These are phyloP conservation scores for Penicillium sp. DNA, from an alignment of 2,329 filamentous ascomycete genomes.

Conservation along the genomic window DNA sequence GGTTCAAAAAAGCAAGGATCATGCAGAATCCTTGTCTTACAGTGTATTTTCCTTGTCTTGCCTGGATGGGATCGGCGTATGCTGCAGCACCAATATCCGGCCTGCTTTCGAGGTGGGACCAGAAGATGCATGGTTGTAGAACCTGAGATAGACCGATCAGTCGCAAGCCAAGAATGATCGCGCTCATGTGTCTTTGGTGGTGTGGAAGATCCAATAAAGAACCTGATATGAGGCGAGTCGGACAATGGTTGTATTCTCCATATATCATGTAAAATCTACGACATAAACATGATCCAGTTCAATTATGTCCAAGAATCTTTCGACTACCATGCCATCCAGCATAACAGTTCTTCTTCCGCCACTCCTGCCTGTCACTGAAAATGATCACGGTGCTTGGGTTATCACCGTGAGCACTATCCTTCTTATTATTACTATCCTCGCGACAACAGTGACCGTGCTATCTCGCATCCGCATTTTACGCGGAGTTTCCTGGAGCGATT, in stretches of 20 bases:
- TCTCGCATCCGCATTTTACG: slow-evolving; percentile 6
- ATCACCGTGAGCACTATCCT: slow-evolving; percentile 11
- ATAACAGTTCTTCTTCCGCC: not conserved
- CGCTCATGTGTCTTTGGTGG: not conserved
- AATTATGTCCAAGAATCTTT: not conserved
- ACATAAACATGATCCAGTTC: not conserved
- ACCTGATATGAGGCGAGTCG: not conserved
- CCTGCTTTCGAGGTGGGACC: not conserved
- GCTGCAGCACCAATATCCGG: not conserved
- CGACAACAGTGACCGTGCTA: slow-evolving; percentile 7
- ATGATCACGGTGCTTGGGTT: slow-evolving; percentile 12
- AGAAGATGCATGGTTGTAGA: not conserved
- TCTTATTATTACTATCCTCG: slow-evolving; percentile 6
- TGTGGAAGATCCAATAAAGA: not conserved
- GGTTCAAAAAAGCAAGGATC: not conserved
- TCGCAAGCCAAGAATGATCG: not conserved
- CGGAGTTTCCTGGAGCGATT: slow-evolving; percentile 6
- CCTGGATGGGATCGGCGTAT: not conserved
- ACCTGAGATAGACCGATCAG: slow-evolving; percentile 1
- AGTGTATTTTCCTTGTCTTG: not conserved
- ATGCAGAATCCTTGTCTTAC: slow-evolving; percentile 2
- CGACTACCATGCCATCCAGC: not conserved
- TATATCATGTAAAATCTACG: not conserved
- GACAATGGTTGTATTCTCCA: not conserved
- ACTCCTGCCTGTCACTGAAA: slow-evolving; percentile 5